Percentiles rank a stretch among this genome's conserved stretches.
These are phyloP conservation scores for Globisporangium radiosum DNA, from an alignment of 352 stramenopile genomes.

Conservation along the genomic window DNA sequence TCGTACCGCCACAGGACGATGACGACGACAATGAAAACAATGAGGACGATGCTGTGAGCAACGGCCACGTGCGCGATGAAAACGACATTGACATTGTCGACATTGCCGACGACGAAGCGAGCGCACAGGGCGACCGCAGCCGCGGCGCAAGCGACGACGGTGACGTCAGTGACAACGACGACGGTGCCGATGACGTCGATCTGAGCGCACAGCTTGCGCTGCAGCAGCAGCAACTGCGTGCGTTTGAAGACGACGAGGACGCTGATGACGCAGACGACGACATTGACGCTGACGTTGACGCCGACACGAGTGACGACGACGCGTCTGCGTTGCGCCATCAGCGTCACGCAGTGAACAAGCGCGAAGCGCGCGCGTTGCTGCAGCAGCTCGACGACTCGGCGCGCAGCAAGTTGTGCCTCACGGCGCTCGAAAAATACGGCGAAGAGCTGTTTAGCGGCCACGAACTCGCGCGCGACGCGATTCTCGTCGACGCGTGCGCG, in stretches of 20 bases:
- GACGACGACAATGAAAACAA: slow-evolving; percentile 12
- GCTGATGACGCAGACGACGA: slow-evolving; percentile 17
- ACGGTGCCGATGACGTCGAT: slow-evolving; percentile 13
- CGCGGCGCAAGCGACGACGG: slow-evolving; percentile 15
- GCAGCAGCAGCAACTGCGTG: slow-evolving; percentile 19
- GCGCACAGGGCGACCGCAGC: slow-evolving; percentile 16
- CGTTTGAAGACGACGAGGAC: slow-evolving; percentile 33
- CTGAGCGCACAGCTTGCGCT: slow-evolving; percentile 4
- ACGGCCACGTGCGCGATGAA: slow-evolving; percentile 5
- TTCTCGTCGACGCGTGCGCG: slow-evolving; percentile 54
- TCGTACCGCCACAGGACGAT: slow-evolving; percentile 10
- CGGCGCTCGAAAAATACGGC: slow-evolving; percentile 58
- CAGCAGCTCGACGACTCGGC: slow-evolving; percentile 44
- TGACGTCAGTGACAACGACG: slow-evolving; percentile 16
- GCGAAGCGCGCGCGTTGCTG: slow-evolving; percentile 41
- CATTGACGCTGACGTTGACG: slow-evolving; percentile 33
- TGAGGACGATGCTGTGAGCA: slow-evolving; percentile 7
- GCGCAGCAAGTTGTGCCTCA: slow-evolving; percentile 50
- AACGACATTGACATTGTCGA: slow-evolving; percentile 22
- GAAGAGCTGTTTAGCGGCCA: slow-evolving; percentile 61
- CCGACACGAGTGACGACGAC: slow-evolving; percentile 18
- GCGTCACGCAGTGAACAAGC: slow-evolving; percentile 39
- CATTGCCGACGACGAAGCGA: slow-evolving; percentile 20
- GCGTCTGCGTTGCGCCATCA: slow-evolving; percentile 14
- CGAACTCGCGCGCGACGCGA: slow-evolving; percentile 46